Percentiles rank a stretch among this genome's conserved stretches.
phyloP scores from a whole-genome alignment of 805 yeast species.

The Metschnikowia gelsemii region DNA sequence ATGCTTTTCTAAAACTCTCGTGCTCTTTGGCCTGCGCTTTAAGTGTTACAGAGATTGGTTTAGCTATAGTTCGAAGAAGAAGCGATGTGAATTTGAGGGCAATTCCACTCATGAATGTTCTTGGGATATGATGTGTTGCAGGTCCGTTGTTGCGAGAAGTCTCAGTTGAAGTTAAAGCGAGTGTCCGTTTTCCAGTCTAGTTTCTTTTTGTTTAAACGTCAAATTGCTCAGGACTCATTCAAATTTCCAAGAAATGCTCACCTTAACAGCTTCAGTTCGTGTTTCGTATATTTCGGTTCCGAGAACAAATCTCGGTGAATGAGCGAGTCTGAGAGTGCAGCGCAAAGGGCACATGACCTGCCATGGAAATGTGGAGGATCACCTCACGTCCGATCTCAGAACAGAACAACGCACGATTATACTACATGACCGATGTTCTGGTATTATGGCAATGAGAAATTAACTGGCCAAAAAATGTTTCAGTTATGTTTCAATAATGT shows the following conservation, averaged over 20 bases:
- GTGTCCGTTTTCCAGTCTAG: too few relatives aligned
- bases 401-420: too few relatives aligned
- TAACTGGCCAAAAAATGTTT: too few relatives aligned
- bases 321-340: not conserved
- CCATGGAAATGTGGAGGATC: conserved; percentile 1
- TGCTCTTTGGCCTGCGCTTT: conserved; percentile 77
- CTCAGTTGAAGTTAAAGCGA: too few relatives aligned
- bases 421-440: too few relatives aligned
- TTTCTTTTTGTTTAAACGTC: too few relatives aligned
- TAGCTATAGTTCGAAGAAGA: conserved; percentile 70
- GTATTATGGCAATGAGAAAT: too few relatives aligned
- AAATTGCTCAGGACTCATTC: not conserved
- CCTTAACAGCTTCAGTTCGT: not conserved
- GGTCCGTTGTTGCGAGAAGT: too few relatives aligned
- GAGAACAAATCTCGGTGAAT: conserved; percentile 1
- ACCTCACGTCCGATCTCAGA: not conserved
- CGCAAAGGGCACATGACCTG: conserved; percentile 1
- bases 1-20: conserved; percentile 56
- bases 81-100: conserved; percentile 73
- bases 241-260: not conserved
- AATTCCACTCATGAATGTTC: conserved; percentile 62
- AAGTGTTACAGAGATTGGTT: conserved; percentile 70
- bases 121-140: not conserved
- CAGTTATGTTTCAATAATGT: too few relatives aligned
- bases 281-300: not conserved